These are phyloP conservation scores for Amanita polypyramis DNA, from an alignment of 768 basidiomycete genomes.

Conservation along the genomic window DNA sequence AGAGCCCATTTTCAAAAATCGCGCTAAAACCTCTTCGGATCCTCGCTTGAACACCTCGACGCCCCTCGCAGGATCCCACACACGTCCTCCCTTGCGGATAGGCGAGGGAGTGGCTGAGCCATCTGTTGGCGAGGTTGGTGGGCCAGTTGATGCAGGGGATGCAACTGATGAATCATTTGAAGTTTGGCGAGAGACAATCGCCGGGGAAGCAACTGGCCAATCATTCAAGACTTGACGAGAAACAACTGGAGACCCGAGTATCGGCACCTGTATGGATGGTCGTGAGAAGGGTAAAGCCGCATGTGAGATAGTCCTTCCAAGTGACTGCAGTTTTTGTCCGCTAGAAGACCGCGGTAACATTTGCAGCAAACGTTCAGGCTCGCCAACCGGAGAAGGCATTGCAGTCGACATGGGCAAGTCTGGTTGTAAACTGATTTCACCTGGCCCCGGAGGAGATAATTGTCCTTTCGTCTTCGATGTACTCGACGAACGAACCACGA, in stretches of 20 bases:
- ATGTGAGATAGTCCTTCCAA: conserved; percentile 2
- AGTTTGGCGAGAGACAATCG: conserved; percentile 5
- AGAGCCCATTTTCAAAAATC: conserved; percentile 73
- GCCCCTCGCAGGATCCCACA: conserved; percentile 81
- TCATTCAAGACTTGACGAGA: conserved; percentile 24
- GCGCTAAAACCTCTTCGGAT: conserved; percentile 77
- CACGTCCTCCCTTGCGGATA: conserved; percentile 42
- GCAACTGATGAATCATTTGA: conserved; percentile 23
- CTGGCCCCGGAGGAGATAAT: conserved; percentile 15
- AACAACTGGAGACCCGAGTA: conserved; percentile 12
- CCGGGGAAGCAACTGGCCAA: conserved; percentile 35
- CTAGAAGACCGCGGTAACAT: conserved; percentile 3
- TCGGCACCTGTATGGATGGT: neutral
- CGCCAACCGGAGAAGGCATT: conserved; percentile 13
- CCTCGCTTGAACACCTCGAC: conserved; percentile 81
- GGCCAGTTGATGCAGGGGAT: conserved; percentile 45
- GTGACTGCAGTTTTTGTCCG: conserved; percentile 1
- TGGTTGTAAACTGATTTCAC: conserved; percentile 14
- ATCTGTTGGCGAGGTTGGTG: conserved; percentile 42
- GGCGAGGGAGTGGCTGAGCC: conserved; percentile 23
- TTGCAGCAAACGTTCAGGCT: neutral
- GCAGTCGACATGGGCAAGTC: conserved; percentile 15
- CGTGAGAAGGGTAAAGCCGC: neutral
- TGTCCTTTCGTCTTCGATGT: conserved; percentile 7
- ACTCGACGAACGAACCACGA: conserved; percentile 5